These are phyloP conservation scores for Lagerstroemia speciosa DNA, from an alignment of 345 rosid species.

Conservation along the genomic window DNA sequence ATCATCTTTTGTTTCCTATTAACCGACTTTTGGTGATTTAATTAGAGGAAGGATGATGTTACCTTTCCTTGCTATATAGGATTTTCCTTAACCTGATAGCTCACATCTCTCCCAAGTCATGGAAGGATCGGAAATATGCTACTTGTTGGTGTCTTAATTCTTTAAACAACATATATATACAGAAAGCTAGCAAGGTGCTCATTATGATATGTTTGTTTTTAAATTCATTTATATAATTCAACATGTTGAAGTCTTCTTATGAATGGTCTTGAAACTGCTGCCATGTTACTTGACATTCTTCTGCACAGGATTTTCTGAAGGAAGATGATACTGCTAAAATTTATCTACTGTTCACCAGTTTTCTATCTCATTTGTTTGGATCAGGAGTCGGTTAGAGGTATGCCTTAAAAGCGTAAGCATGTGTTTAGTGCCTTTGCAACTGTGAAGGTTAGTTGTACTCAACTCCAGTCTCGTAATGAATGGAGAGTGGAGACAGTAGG, in stretches of 20 bases:
- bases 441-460: slow-evolving; percentile 58
- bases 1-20: background rate
- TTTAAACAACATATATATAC: background rate
- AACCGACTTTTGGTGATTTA: background rate
- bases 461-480: slow-evolving; percentile 16
- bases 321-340: slow-evolving; percentile 70
- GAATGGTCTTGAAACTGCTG: slow-evolving; percentile 32
- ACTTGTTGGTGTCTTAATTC: background rate
- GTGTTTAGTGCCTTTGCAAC: slow-evolving; percentile 39
- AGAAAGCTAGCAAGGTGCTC: background rate
- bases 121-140: background rate
- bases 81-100: background rate
- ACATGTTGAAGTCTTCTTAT: background rate
- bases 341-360: slow-evolving; percentile 69
- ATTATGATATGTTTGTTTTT: background rate
- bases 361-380: slow-evolving; percentile 68
- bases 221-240: background rate
- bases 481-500: slow-evolving; percentile 6
- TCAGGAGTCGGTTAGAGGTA: slow-evolving; percentile 83
- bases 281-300: slow-evolving; percentile 57
- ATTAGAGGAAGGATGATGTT: background rate
- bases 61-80: background rate
- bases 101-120: background rate
- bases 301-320: slow-evolving; percentile 80
- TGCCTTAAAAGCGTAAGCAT: slow-evolving; percentile 59